These are phyloP conservation scores for thale cress (Arabidopsis thaliana) DNA, from an alignment of 345 rosid genomes.

Conservation along the genomic window DNA sequence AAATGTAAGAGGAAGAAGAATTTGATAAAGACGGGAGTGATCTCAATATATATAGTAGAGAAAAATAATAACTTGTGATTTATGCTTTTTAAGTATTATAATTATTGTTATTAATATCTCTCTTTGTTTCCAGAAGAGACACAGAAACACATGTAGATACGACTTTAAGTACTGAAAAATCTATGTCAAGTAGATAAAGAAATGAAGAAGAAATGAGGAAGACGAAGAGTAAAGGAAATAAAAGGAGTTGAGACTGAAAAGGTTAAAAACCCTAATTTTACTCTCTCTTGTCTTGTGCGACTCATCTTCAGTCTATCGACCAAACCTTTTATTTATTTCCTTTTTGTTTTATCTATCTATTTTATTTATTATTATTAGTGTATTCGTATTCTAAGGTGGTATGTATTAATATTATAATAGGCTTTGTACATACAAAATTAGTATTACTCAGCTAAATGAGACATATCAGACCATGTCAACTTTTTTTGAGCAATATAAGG, in stretches of 20 bases:
- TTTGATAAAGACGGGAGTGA: slow-evolving; percentile 29
- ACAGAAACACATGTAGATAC: slow-evolving; percentile 49
- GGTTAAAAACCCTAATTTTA: slow-evolving; percentile 42
- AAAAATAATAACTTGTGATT: background rate
- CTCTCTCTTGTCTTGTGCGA: slow-evolving; percentile 43
- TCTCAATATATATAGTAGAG: slow-evolving; percentile 26
- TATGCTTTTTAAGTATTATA: slow-evolving; percentile 1
- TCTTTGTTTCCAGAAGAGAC: slow-evolving; percentile 41
- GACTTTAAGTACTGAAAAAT: slow-evolving; percentile 45
- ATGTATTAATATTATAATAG: background rate
- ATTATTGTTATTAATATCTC: background rate
- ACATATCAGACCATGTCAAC: slow-evolving; percentile 2
- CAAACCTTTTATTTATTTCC: slow-evolving; percentile 27
- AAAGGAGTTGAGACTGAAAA: slow-evolving; percentile 48
- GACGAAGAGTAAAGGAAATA: slow-evolving; percentile 46
- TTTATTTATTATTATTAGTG: slow-evolving; percentile 4
- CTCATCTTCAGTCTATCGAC: slow-evolving; percentile 29
- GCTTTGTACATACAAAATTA: background rate
- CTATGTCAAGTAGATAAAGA: slow-evolving; percentile 45
- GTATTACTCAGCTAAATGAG: background rate
- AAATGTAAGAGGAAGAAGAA: slow-evolving; percentile 30
- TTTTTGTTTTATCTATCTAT: background rate
- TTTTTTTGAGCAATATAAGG: background rate
- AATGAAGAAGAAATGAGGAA: slow-evolving; percentile 38
- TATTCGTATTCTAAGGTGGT: slow-evolving; percentile 4